Base-by-base conservation (phyloP, 2,329 filamentous ascomycete genomes). In the Aspergillus arachidicola region DNA sequence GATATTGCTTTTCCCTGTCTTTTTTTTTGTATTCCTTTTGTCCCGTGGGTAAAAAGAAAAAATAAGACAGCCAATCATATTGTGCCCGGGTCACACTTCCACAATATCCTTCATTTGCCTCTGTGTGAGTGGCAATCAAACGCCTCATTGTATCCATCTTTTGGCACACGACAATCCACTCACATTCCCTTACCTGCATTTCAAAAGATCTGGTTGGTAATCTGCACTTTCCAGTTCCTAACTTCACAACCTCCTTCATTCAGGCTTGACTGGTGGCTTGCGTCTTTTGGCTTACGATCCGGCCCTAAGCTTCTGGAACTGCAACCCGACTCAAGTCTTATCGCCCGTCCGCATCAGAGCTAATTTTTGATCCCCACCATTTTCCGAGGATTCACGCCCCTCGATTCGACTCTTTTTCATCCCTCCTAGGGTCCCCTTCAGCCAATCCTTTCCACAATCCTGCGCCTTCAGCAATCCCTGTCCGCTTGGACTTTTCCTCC, bases 371-470 rank as follows among this genome's bases (percentile, higher is more conserved):
- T 55, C 50, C 46, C 36, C 51, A 43, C 58, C 51, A 41, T 36
- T 53, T 61, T 61, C 59, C 59, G 59, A 57, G 38, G 28, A 61
- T 51, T 61, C 46, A 56, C 43, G 56, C 54, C 55, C 59, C 54
- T 51, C 58, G 58, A 59, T 38, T 61, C 45, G 45, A 34, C 59
- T 32, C 59, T 61, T 61, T 61, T 57, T 61, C 54, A 53, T 58
- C 54, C 32, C 58, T 60, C n/a, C 28, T 34, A 41, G 32, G 34
- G 43, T 54, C 16, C 38, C 21, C 53, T 30, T 56, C 23, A 53
- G 51, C 56, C 23, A 38, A 59, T 50, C 53, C 62, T 26, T 51
- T 36, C 56, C 32, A 38, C 59, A 23, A 23, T 36, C 41, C 38
- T 23, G 32, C 11, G 34, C 36, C 32, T 23, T 41, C 48, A 19